phyloP scores from a whole-genome alignment of 441 rosid species.

The Isatis lusitanica region DNA sequence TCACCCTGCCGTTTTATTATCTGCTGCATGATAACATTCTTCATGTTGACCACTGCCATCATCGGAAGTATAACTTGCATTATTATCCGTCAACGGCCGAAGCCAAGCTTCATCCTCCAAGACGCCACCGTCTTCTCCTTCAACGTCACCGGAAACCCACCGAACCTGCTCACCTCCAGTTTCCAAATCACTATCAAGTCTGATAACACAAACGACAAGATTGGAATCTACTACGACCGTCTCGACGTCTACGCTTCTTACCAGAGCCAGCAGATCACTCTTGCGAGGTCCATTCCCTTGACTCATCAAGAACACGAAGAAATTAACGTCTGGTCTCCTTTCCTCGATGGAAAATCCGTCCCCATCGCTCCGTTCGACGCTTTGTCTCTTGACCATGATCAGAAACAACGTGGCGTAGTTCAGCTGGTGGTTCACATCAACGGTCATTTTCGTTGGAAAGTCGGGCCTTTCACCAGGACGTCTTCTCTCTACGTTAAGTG shows the following conservation, averaged over 20 bases:
- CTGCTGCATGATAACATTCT: constrained; percentile 36
- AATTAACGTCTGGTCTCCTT: constrained; percentile 73
- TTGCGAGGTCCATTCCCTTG: constrained; percentile 43
- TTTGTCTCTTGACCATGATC: constrained; percentile 43
- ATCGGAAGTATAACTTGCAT: constrained; percentile 56
- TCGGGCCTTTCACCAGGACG: constrained; percentile 45
- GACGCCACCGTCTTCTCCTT: constrained; percentile 82
- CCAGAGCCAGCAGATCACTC: constrained; percentile 70
- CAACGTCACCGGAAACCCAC: constrained; percentile 54
- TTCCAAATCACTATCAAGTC: constrained; percentile 68
- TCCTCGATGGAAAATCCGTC: constrained; percentile 50
- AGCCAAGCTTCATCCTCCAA: constrained; percentile 75
- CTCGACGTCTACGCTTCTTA: constrained; percentile 70
- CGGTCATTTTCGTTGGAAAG: constrained; percentile 73
- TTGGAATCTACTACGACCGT: constrained; percentile 79
- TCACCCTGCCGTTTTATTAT: not conserved
- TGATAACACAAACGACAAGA: constrained; percentile 66
- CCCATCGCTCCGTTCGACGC: constrained; percentile 74
- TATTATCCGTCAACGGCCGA: constrained; percentile 55
- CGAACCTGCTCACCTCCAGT: constrained; percentile 62
- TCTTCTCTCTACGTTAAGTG: constrained; percentile 61
- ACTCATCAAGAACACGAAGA: constrained; percentile 71
- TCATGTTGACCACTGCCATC: constrained; percentile 33
- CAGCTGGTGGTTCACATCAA: constrained; percentile 49
- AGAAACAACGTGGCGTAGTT: constrained; percentile 40